Evolutionary conservation across 768 basidiomycete genomes (phyloP), one percentile per base, ranked within the genome.

Genomic region (Collybia nuda): DNA sequence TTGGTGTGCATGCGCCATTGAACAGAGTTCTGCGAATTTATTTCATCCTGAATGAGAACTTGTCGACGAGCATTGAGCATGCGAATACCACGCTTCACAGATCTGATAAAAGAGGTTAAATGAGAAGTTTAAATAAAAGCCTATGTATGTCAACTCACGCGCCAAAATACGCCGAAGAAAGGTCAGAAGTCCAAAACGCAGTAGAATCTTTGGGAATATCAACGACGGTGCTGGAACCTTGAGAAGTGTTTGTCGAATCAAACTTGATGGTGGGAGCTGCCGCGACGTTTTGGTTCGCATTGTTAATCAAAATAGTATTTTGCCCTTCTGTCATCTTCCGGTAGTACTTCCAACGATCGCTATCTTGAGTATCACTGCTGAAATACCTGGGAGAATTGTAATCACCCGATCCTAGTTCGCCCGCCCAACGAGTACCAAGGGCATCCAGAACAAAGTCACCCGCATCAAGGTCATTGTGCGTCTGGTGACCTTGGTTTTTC

Each of bases 1-100:
- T 98, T 98, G 50, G 96, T 98, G 69, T 98, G 94, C 78, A 91
- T 90, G 41, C 93, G 85, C 96, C 96, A 97, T 72, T 86, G 80
- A 40, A 97, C 66, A 18, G 75, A 58, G 5, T 66, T 73, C 28
- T 76, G 67, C 2, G 84, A 72, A 15, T 68, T 77, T 62, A 98
- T 85, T 62, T 99, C 97, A 69, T 98, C 96, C 67, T 96, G 96
- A 40, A 99, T 65, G 14, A 99, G 82, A 12, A 98, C 85, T 69
- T 98, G 97, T 54, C 78, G 80, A 54, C 97, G 84, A 32, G 71
- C 75, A 67, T 98, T 98, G 56, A 98, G 61, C 51, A 85, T 62
- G 41, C 93, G 89, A 47, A 94, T 73, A 44, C 95, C 97, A 53
- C 97, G 93, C 61, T 84, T 81, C 61, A 90, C 81, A 6, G 88